Evolutionary conservation across 306 rosid genomes (phyloP), one percentile per base, ranked within the genome.

Genomic region (Castanospermum australe): DNA sequence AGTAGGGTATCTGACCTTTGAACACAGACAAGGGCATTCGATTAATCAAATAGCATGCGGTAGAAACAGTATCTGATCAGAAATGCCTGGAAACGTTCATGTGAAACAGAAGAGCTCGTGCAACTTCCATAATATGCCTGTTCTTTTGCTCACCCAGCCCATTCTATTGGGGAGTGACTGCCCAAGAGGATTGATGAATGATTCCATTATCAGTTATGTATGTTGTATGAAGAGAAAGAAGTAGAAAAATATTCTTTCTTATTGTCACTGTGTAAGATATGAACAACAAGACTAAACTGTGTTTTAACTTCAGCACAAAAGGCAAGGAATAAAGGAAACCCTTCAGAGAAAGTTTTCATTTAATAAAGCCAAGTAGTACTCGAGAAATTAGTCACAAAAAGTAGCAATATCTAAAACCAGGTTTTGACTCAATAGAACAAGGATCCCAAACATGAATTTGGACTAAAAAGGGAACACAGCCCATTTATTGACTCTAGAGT

Each of bases 71-170:
- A 24, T 44, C 56, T 67, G 54, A n/a, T 56, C 56, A 24, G 42
- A 56, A 73, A 41, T 73, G 44, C 61, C 44, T 30, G 47, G 25
- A 42, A 41, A 45, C 79, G 28, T 75, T 75, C 79, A n/a, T 45
- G 39, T 73, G 67, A n/a, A 60, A 74, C 22, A 10, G 14, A 48
- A 71, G 55, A 13, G 55, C 71, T 28, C 25, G 14, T 75, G 45
- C 18, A 41, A 44, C 35, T 60, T 75, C 71, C 61, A 32, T 44
- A 20, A 45, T 15, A 30, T 45, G 67, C 17, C 70, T 17, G 33
- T 45, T 75, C 41, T 52, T 30, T 50, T 9, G 6, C 11, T 70
- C 30, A 28, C 30, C 47, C 42, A 30, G 21, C 30, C 22, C 60
- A 32, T 75, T 75, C 54, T 42, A 66, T 75, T 44, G 45, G 48